Conservation (phyloP, 176 grass and related monocot genomes). For the barley (Hordeum vulgare) region MorexV3_pseudomolecules_assembly NC_058522.1:581059033-581059532, state of each 20-base stretch:
- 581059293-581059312: not conserved
- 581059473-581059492: not conserved
- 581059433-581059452: not conserved
- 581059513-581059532: not conserved
- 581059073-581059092: not conserved
- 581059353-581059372: too few relatives aligned
- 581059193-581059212: not conserved
- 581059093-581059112: not conserved
- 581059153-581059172: not conserved
- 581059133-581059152: not conserved
- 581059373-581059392: not conserved
- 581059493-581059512: not conserved
- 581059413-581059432: not conserved
- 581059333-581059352: not conserved
- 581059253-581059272: not conserved
- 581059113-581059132: not conserved
- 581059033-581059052: not conserved
- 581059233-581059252: not conserved
- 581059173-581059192: not conserved
- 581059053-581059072: not conserved
- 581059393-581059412: not conserved
- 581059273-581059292: not conserved
- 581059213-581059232: not conserved
- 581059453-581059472: not conserved
- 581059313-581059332: not conserved